phyloP scores from a whole-genome alignment of 371 early-diverging fungal genomes.

The Chytridium lagenaria region DNA sequence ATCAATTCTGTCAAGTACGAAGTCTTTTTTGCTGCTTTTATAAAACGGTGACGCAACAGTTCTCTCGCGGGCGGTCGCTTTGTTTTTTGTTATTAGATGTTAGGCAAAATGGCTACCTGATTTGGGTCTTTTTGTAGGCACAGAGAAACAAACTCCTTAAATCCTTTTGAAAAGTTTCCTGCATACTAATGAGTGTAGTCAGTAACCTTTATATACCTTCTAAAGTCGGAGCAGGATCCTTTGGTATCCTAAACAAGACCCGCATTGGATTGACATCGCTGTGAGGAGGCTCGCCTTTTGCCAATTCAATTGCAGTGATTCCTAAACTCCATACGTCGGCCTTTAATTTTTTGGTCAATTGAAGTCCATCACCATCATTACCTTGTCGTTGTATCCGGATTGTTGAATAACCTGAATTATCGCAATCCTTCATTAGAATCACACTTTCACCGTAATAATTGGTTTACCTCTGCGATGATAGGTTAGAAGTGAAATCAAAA shows the following conservation, averaged over 20 bases:
- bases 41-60: constrained; percentile 88
- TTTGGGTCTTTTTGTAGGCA: constrained; percentile 89
- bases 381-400: constrained; percentile 92
- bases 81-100: background rate
- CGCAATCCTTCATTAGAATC: background rate
- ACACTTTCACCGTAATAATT: background rate
- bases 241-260: constrained; percentile 91
- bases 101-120: constrained; percentile 32
- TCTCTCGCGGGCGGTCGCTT: constrained; percentile 89
- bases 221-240: constrained; percentile 84
- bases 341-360: background rate
- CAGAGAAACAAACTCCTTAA: constrained; percentile 88
- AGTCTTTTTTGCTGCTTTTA: constrained; percentile 58
- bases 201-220: constrained; percentile 50
- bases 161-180: constrained; percentile 74
- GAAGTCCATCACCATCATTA: background rate
- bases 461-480: background rate
- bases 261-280: constrained; percentile 92
- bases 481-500: background rate
- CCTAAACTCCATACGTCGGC: constrained; percentile 99
- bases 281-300: constrained; percentile 92
- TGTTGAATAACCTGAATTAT: constrained; percentile 88
- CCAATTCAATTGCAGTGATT: constrained; percentile 97
- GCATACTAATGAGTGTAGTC: background rate
- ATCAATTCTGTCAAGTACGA: constrained; percentile 76